These are phyloP conservation scores for Botrytis cinerea DNA, from an alignment of 2,329 filamentous ascomycete genomes.

Conservation along the genomic window DNA sequence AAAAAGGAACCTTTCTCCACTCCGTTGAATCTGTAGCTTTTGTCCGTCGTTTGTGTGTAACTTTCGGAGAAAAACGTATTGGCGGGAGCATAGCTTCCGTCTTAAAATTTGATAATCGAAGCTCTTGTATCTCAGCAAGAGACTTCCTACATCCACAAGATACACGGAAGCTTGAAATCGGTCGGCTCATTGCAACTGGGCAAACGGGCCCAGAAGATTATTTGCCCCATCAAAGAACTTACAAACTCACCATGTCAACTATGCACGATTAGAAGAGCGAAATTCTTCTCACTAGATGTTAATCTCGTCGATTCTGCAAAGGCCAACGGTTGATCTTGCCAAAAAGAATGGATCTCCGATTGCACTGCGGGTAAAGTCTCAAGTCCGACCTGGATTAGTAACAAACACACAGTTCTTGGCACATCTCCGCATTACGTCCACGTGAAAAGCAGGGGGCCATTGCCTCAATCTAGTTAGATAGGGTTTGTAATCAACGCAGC, in stretches of 20 bases:
- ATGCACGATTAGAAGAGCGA: background rate
- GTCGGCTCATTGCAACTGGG: background rate
- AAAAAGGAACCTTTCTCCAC: background rate
- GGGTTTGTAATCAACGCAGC: no score
- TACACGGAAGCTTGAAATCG: background rate
- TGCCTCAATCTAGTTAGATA: conserved; percentile 2
- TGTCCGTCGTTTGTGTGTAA: background rate
- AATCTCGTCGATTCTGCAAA: background rate
- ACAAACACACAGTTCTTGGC: background rate
- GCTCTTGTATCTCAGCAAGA: background rate
- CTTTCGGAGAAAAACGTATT: background rate
- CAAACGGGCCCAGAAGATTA: background rate
- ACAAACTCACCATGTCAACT: background rate
- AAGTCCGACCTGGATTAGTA: background rate
- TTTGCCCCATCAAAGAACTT: background rate
- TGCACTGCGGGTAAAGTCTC: background rate
- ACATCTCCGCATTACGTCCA: background rate
- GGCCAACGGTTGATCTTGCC: no score
- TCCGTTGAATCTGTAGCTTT: background rate
- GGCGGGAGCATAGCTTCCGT: background rate
- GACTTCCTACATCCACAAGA: no score
- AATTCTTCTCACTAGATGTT: background rate
- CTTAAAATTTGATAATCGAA: background rate
- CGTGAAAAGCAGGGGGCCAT: conserved; percentile 11
- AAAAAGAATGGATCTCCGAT: background rate